phyloP scores from a whole-genome alignment of 1,284 basidiomycete species.

The Irpex sp. region DNA sequence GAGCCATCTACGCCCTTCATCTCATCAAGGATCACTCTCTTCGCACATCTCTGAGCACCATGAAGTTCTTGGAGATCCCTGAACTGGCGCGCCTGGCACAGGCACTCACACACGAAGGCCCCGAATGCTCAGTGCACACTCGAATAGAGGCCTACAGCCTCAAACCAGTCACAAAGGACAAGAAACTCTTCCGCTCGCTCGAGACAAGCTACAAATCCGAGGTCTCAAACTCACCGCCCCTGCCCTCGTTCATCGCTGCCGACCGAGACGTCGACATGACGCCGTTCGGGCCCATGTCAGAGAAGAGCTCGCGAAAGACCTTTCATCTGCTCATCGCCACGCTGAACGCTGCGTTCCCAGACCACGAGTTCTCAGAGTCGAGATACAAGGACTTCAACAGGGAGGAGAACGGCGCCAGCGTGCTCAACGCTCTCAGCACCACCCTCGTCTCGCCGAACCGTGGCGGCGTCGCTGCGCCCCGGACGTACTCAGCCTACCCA shows the following conservation, averaged over 20 bases:
- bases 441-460: slow-evolving; percentile 70
- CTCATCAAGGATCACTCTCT: neutral
- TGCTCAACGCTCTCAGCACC: slow-evolving; percentile 78
- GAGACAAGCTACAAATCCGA: slow-evolving; percentile 84
- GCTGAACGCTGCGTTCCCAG: slow-evolving; percentile 95
- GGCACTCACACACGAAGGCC: slow-evolving; percentile 81
- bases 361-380: slow-evolving; percentile 95
- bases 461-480: slow-evolving; percentile 60
- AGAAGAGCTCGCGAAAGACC: slow-evolving; percentile 79
- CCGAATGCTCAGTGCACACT: slow-evolving; percentile 89
- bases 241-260: slow-evolving; percentile 65
- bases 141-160: slow-evolving; percentile 97
- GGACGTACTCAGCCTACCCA: slow-evolving; percentile 79
- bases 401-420: slow-evolving; percentile 73
- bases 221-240: slow-evolving; percentile 63
- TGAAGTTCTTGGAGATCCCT: slow-evolving; percentile 92
- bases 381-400: slow-evolving; percentile 88
- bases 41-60: slow-evolving; percentile 25
- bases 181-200: slow-evolving; percentile 92
- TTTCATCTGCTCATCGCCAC: slow-evolving; percentile 94
- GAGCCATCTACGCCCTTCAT: neutral
- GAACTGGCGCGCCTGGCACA: slow-evolving; percentile 77
- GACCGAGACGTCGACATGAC: slow-evolving; percentile 66
- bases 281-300: slow-evolving; percentile 75
- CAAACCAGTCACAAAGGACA: slow-evolving; percentile 97